A percentile compares a stretch with the other conserved stretches of the same genome.
These are phyloP conservation scores for Pseudogymnoascus sp. DNA, from an alignment of 2,329 filamentous ascomycete species.

Conservation along the genomic window DNA sequence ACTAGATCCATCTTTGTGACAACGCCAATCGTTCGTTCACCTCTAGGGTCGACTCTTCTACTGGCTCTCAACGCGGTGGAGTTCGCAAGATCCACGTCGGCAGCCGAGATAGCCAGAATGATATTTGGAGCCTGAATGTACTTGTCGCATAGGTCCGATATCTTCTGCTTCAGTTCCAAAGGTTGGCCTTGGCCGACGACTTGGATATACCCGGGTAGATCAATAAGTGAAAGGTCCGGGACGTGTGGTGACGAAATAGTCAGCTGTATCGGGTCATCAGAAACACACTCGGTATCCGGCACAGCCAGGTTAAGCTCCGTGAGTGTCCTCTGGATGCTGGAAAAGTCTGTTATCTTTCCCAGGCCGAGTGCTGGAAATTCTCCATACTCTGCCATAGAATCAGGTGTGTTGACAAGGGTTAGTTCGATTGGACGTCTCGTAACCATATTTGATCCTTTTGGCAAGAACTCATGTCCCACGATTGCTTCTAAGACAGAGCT, in stretches of 20 bases:
- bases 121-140: slow-evolving; percentile 96
- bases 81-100: slow-evolving; percentile 94
- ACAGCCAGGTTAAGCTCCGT: slow-evolving; percentile 94
- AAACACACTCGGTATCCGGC: slow-evolving; percentile 82
- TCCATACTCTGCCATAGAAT: slow-evolving; percentile 80
- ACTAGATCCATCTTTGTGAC: slow-evolving; percentile 99
- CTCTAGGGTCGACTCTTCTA: slow-evolving; percentile 82
- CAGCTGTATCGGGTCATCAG: slow-evolving; percentile 92
- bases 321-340: slow-evolving; percentile 82
- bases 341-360: slow-evolving; percentile 85
- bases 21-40: slow-evolving; percentile 95
- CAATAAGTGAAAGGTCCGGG: slow-evolving; percentile 89
- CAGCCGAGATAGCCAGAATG: slow-evolving; percentile 93
- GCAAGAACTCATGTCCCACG: slow-evolving; percentile 94
- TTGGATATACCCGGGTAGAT: slow-evolving; percentile 95
- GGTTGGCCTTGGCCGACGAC: slow-evolving; percentile 89
- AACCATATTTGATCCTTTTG: slow-evolving; percentile 98
- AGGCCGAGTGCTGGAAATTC: slow-evolving; percentile 91
- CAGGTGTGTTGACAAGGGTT: slow-evolving; percentile 89
- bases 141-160: slow-evolving; percentile 92
- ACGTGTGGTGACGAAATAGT: slow-evolving; percentile 94
- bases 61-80: slow-evolving; percentile 88
- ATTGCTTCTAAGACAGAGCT: slow-evolving; percentile 95
- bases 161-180: slow-evolving; percentile 86
- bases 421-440: slow-evolving; percentile 92